Evolutionary conservation across 768 basidiomycete species (phyloP), one percentile per base, ranked within the genome.

Genomic region (Boletales sp.): DNA sequence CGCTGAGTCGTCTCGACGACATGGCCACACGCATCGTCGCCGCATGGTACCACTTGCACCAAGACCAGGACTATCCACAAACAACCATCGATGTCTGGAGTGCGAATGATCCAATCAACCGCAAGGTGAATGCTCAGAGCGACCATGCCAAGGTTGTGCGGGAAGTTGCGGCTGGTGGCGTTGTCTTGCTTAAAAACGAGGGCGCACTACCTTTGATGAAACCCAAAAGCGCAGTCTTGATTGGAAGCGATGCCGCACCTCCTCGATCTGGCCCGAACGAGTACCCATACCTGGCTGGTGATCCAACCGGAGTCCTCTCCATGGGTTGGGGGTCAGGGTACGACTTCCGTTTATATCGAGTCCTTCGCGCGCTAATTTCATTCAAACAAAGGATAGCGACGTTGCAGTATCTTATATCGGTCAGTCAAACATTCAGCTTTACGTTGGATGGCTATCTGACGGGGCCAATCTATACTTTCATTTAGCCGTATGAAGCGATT

Each of bases 311-410:
- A 10, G 75, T 87, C 15, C 75, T 97, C 18, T 90, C 90, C 8
- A 86, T 93, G 85, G 92, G 92, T 12, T 97, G 94, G 94, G 94
- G 91, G 32, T 87, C 85, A 43, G 91, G 90, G 69, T 74, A 41
- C 34, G 70, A 57, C 13, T 48, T 5, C 14, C 14, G 12, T 5
- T 44, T 0, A 10, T 8, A 34, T 19, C 8, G 5, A 14, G 34
- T n/a, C 1, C 10, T 37, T 29, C 9, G n/a, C 9, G 39, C 18
- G 47, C 45, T 60, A 24, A 53, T 37, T 18, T 17, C 8, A 9
- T 31, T 42, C 24, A 36, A 40, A 78, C 79, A 7, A 90, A 91
- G 0, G 76, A 80, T 12, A 80, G 82, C 21, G 21, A 21, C 21
- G 57, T 85, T 89, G 72, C 82, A 84, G 6, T 93, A 92, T 67